Evolutionary conservation across 1,284 basidiomycete genomes (phyloP), one percentile per base, ranked within the genome.

Genomic region (Trichosporon sp.): DNA sequence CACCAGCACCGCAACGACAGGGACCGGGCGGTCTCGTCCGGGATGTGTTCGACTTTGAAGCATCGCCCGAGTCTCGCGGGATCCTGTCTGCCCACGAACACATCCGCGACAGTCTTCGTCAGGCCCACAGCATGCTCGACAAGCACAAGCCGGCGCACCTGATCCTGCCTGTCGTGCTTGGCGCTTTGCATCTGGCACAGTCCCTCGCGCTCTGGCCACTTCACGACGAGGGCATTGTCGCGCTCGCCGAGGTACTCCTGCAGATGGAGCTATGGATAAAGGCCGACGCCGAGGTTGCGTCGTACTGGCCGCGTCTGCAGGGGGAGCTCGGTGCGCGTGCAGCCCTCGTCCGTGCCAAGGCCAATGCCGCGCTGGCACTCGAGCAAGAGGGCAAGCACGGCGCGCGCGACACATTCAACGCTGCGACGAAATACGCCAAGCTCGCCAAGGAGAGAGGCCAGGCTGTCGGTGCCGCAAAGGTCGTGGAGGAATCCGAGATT

Each of bases 181-280:
- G 76, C 1, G 74, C 77, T 1, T 66, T 78, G 3, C 75, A 82
- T 21, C 67, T 79, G 1, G 66, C 80, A 0, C 66, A 64, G 7
- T 64, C 75, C n/a, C 70, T 81, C 2, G 78, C 74, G 0, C 63
- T 80, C 2, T 81, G 80, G 80, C 65, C 69, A 11, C 53, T 78
- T 18, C 75, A 81, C 68, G 73, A 79, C 21, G 68, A 72, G n/a
- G 75, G 73, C 12, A 71, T 70, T 7, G 73, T 82, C 6, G 29
- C 76, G 2, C 70, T 82, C 18, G 75, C 75, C 7, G 76, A 80
- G 13, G 70, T 74, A 0, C 71, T 82, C n/a, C 65, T 79, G 5
- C 56, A 65, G 7, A 80, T 82, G 75, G 77, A 79, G 34, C 73
- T 79, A 73, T 74, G 73, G 3, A 34, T 27, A 35, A 73, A 74